These are phyloP conservation scores for Irpex rosettiformis DNA, from an alignment of 1,284 basidiomycete genomes.

Conservation along the genomic window DNA sequence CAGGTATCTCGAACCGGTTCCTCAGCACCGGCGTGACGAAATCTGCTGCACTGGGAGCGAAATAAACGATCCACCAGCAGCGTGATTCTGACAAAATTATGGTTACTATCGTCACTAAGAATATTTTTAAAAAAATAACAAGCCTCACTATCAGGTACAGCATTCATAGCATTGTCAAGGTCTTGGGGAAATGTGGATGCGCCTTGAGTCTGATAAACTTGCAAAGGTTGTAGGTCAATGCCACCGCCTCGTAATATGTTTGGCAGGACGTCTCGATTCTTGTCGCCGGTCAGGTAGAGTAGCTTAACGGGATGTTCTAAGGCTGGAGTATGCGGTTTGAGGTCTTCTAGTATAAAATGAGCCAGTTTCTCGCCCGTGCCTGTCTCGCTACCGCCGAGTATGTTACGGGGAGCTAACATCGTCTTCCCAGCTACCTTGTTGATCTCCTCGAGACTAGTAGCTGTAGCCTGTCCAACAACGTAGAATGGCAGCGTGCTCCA, in stretches of 20 bases:
- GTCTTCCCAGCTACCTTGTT: slow-evolving; percentile 25
- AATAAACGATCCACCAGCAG: slow-evolving; percentile 69
- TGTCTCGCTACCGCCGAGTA: slow-evolving; percentile 50
- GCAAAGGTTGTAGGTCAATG: slow-evolving; percentile 44
- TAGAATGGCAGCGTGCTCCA: slow-evolving; percentile 68
- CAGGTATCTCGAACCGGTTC: slow-evolving; percentile 37
- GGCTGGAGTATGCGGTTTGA: slow-evolving; percentile 15
- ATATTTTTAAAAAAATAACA: not conserved
- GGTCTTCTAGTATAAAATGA: slow-evolving; percentile 53
- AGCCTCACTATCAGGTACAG: slow-evolving; percentile 10
- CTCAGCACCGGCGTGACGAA: slow-evolving; percentile 51
- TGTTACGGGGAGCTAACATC: slow-evolving; percentile 35
- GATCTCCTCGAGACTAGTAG: slow-evolving; percentile 40
- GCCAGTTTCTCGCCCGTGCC: slow-evolving; percentile 69
- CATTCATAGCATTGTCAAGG: slow-evolving; percentile 34
- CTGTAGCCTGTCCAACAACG: slow-evolving; percentile 67
- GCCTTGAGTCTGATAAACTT: slow-evolving; percentile 66
- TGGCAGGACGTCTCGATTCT: slow-evolving; percentile 69
- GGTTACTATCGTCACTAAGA: not conserved
- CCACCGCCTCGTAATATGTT: slow-evolving; percentile 44
- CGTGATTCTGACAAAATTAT: not conserved
- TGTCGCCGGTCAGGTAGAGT: slow-evolving; percentile 78
- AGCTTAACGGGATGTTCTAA: slow-evolving; percentile 29
- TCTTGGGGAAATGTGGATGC: slow-evolving; percentile 49
- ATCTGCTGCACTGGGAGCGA: slow-evolving; percentile 69